Base-by-base conservation (phyloP, 129 eudicot genomes). In the Tagetes erecta region DNA sequence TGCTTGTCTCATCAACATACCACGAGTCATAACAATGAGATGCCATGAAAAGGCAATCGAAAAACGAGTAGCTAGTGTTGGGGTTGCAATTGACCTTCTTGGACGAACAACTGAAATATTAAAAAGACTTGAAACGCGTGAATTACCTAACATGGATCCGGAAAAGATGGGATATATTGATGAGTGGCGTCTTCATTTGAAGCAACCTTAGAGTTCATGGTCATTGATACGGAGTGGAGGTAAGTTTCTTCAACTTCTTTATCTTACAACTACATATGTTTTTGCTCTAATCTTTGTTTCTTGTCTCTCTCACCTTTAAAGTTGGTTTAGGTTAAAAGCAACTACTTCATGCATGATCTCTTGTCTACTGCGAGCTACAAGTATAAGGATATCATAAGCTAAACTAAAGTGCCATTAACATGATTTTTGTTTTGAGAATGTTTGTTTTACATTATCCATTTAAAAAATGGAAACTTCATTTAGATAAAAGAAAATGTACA, bases 1-100 rank as follows among this genome's bases (percentile, higher is more conserved):
- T 60, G 67, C 67, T 37, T 63, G 68, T 46, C 6, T 63, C 46
- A 63, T 46, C 68, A 37, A 63, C 46, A 20, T 20, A 20, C 27
- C 27, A 20, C 27, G 27, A 20, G 27, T 20, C 27, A 20, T 20
- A 20, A 20, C 2, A 63, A 63, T 12, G 68, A 63, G 6, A 63
- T 63, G 30, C 9, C 68, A 3, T 37, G 68, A 63, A 63, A 63
- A 8, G 3, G 68, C 38, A 13, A 63, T 63, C 6, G 67, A 62
- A 36, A 62, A 62, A 62, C 30, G 68, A 37, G 68, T 36, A 46
- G 68, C 27, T 33, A 37, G 31, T 63, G 68, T 37, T 4, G 6
- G 0, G 30, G 68, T 0, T 63, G 68, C 46, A 13, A 4, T 5
- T 46, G 6, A 4, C 20, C 31, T 63, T 63, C 20, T 63, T 36